Evolutionary conservation across 73 alveolate species (phyloP), one percentile per base, ranked within the genome.

Genomic region (Stentor coeruleus): DNA sequence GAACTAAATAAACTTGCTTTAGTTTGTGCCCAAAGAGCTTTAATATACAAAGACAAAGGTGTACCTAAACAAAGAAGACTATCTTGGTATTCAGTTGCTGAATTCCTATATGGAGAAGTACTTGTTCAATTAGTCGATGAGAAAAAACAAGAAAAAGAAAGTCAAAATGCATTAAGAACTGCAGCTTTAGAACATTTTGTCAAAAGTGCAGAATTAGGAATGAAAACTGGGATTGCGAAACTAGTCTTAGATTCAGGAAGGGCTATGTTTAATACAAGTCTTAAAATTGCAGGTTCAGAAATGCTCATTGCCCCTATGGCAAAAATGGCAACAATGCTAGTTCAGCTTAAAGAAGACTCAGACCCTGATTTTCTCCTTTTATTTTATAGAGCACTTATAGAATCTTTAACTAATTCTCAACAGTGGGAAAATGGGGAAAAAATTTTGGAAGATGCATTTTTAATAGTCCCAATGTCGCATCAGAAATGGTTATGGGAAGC

Each of bases 21-120:
- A n/a, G 91, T 87, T 88, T 97, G 99, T 82, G 99, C 98, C 3
- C 96, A 97, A 85, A 91, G 86, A 72, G 92, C 96, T 76, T 87
- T 94, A 35, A 92, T 88, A 74, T 92, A 94, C 40, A 91, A 87
- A 82, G 93, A 92, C 66, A 92, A 92, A 84, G 93, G 87, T n/a
- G 76, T 66, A 15, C 81, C 83, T 36, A 20, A 33, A 1, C n/a
- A 75, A 35, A 40, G 58, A 75, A 77, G 98, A 87, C 90, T 94
- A 74, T 94, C 98, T 82, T 97, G 99, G 99, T 97, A 97, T 88
- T 91, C 98, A 55, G 93, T 97, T 3, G 99, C 98, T 81, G 97
- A 95, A 85, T 86, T 93, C 72, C 84, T 97, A 76, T 94, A 94
- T 72, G 98, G 99, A 39, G 99, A 97, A 88, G 88, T 96, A 30